These are phyloP conservation scores for Botryobasidium botryosum DNA, from an alignment of 768 basidiomycete species.

Conservation along the genomic window DNA sequence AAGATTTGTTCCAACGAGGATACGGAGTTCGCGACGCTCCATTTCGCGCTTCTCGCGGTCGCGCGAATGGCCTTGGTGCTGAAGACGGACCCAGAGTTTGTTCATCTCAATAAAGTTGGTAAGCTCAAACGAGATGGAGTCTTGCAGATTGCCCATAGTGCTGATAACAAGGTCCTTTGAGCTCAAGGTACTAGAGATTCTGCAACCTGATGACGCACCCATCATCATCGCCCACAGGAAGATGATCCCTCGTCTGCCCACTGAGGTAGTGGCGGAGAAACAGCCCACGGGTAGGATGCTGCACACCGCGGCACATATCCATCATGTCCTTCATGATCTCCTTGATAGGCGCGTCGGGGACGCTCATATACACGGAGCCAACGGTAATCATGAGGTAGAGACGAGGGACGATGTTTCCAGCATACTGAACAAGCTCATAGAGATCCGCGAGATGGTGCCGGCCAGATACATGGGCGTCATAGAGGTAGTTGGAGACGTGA, in stretches of 20 bases:
- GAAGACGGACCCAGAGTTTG: conserved; percentile 97
- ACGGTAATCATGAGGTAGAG: conserved; percentile 99
- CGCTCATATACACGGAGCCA: conserved; percentile 97
- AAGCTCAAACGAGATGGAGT: conserved; percentile 88
- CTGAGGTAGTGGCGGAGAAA: conserved; percentile 94
- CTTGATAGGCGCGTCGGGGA: conserved; percentile 91
- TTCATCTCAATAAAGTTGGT: conserved; percentile 99
- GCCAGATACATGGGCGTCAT: conserved; percentile 82
- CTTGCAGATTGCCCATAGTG: conserved; percentile 76
- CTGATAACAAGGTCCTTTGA: conserved; percentile 24
- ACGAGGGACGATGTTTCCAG: conserved; percentile 87
- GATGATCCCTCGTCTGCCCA: conserved; percentile 87
- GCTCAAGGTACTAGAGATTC: background rate
- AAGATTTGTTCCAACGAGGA: conserved; percentile 93
- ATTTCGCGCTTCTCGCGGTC: conserved; percentile 96
- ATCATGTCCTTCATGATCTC: conserved; percentile 99
- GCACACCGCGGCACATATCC: conserved; percentile 96
- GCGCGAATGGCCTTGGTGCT: conserved; percentile 93
- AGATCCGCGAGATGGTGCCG: conserved; percentile 95
- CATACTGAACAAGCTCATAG: conserved; percentile 99
- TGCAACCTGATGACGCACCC: conserved; percentile 36
- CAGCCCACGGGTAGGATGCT: conserved; percentile 91
- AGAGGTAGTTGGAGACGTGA: conserved; percentile 89
- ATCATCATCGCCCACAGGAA: conserved; percentile 71
- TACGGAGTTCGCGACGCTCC: conserved; percentile 87